Base-by-base conservation (phyloP, 2,329 filamentous ascomycete species). In the Arthrobotrys pseudoclavata region DNA sequence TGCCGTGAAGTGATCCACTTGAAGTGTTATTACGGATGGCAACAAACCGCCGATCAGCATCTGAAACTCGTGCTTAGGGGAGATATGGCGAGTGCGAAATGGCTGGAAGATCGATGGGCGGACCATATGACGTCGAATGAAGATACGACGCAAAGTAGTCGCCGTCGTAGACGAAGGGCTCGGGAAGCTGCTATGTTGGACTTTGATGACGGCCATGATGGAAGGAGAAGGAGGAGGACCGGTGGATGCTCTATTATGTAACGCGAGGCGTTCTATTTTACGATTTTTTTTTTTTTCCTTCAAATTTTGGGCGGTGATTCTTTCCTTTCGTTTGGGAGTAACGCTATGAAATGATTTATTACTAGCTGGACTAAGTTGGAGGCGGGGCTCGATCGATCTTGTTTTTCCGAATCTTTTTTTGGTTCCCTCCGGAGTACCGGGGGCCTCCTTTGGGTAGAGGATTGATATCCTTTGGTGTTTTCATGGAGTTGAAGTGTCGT, bases 1-100 rank as follows among this genome's bases (percentile, higher is more conserved):
- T 94, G 91, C 81, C 92, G 93, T 0, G 91, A 97, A 82, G 89
- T 96, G 71, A 93, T 98, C 76, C 87, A 90, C 4, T 87, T 98
- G 50, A 97, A 97, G 84, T 97, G 94, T 84, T 98, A 95, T 85
- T 97, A 97, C 83, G 93, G 92, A 48, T 97, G 93, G 89, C 95
- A 98, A 84, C 92, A 93, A 85, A 97, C 94, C 0, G 94, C 97
- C 3, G 92, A 97, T 80, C 94, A 97, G 83, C 95, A 98, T 84
- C 94, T 90, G 66, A 95, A 94, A 85, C 89, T 94, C 3, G 92
- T 97, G 0, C 84, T 97, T 63, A 87, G 89, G 3, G 93, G 93
- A 5, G 92, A 97, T 79, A 62, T 77, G 22, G 72, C 62, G 10
- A 72, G 71, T 15, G 96, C 96, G 0, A 87, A 87, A 42, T 87